Percentiles rank a stretch among this genome's conserved stretches.
These are phyloP conservation scores for Fusarium sublunatum DNA, from an alignment of 2,329 filamentous ascomycete genomes.

Conservation along the genomic window DNA sequence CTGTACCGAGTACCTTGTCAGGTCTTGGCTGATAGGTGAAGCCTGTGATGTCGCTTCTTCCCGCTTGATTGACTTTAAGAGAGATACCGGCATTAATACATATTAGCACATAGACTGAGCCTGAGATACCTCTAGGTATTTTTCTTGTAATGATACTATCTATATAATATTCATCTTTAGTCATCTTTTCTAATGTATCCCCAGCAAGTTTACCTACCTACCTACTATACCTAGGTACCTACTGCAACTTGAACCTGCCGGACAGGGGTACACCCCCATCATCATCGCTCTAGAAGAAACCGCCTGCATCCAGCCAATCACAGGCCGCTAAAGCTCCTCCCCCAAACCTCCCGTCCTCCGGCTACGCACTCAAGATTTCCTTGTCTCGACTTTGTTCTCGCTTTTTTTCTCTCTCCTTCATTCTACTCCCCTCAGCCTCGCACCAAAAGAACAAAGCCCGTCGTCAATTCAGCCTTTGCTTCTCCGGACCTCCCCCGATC, in stretches of 20 bases:
- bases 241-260: background rate
- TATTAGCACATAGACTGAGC: too few species aligned
- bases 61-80: background rate
- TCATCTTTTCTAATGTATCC: conserved; percentile 13
- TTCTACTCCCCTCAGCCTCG: conserved; percentile 25
- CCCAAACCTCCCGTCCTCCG: conserved; percentile 48
- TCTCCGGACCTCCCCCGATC: conserved; percentile 25
- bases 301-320: conserved; percentile 39
- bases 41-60: conserved; percentile 1
- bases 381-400: conserved; percentile 40
- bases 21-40: background rate
- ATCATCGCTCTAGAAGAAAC: conserved; percentile 33
- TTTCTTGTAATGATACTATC: too few species aligned
- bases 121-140: too few species aligned
- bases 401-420: conserved; percentile 28
- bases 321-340: conserved; percentile 39
- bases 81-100: too few species aligned
- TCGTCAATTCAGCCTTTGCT: conserved; percentile 22
- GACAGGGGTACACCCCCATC: conserved; percentile 36
- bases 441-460: conserved; percentile 25
- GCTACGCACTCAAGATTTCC: conserved; percentile 49
- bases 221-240: too few species aligned
- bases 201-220: conserved; percentile 32
- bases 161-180: too few species aligned
- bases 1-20: conserved; percentile 27